Evolutionary conservation across 495 filamentous ascomycete genomes (phyloP), one percentile per base, ranked within the genome.

Genomic region (Xylaria intraflava): DNA sequence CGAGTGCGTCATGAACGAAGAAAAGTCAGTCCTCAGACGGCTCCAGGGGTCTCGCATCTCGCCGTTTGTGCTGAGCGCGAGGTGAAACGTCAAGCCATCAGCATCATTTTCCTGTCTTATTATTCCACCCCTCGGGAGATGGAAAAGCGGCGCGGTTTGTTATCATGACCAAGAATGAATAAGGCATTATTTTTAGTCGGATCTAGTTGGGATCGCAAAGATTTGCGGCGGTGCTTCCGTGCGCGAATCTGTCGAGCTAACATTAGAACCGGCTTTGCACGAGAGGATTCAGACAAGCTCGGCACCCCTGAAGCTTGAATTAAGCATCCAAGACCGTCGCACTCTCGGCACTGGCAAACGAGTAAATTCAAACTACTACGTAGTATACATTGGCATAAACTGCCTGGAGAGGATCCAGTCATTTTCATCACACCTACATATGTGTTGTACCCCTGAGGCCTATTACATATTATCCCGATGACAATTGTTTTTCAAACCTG

Each of bases 181-280:
- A 39, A 14, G 35, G 35, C 35, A 39, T 39, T 3, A 39, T 39
- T 46, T 35, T 53, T 20, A n/a, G n/a, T n/a, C 31, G 27, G 35
- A 30, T 39, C 43, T 22, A 39, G 23, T 29, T 33, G 51, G 27
- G 19, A 44, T 33, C 17, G 14, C 20, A 38, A 45, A 33, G 33
- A 43, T 30, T 55, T 27, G 35, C 42, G 52, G 45, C 44, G 45
- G 42, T 48, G 45, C 29, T 19, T 29, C 38, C 45, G 27, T 47
- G 24, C 43, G 33, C 17, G 6, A 35, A 2, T 38, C 51, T n/a
- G 45, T 48, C 24, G 44, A 55, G 33, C 51, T 49, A 48, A 33
- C 45, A 55, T 49, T 48, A 49, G 52, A 55, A 55, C 26, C 45
- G 36, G 36, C 44, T 35, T 43, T 49, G 38, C 36, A 35, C 33